A percentile compares a stretch with the other conserved stretches of the same genome.
phyloP scores from a whole-genome alignment of 345 rosid species.

The Cardamine resedifolia region DNA sequence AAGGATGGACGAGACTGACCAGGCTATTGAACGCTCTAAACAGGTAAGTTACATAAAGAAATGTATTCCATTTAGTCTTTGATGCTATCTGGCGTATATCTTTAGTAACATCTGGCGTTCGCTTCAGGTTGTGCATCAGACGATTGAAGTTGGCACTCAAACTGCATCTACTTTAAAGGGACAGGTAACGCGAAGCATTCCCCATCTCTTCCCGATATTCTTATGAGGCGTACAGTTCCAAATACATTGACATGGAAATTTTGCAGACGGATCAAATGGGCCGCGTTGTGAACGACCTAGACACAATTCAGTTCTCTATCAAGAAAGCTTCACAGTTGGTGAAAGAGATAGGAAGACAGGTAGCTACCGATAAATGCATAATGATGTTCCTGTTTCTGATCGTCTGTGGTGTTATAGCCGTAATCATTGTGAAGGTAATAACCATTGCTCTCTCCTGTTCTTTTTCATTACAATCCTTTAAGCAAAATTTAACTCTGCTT shows the following conservation, averaged over 20 bases:
- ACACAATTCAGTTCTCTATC: constrained; percentile 93
- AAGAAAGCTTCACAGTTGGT: constrained; percentile 96
- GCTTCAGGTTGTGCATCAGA: constrained; percentile 81
- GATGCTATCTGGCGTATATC: neutral
- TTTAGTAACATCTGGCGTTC: constrained; percentile 23
- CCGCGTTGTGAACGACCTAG: constrained; percentile 80
- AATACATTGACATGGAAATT: neutral
- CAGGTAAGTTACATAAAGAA: constrained; percentile 43
- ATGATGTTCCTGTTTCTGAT: constrained; percentile 90
- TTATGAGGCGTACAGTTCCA: neutral
- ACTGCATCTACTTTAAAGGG: constrained; percentile 85
- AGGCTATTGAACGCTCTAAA: constrained; percentile 86
- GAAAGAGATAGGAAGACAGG: constrained; percentile 98
- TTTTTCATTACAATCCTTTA: neutral
- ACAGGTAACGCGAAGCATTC: constrained; percentile 50
- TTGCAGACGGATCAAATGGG: constrained; percentile 98
- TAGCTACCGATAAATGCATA: constrained; percentile 95
- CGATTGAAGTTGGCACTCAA: constrained; percentile 88
- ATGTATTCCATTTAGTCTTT: neutral
- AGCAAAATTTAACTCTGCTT: neutral
- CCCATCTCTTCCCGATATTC: neutral
- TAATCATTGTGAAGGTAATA: constrained; percentile 87
- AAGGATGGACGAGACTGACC: constrained; percentile 95
- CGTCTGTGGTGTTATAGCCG: constrained; percentile 85
- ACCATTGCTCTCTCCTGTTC: neutral